phyloP scores from a whole-genome alignment of 2,329 filamentous ascomycete genomes.

The Trichothecium sympodiale region DNA sequence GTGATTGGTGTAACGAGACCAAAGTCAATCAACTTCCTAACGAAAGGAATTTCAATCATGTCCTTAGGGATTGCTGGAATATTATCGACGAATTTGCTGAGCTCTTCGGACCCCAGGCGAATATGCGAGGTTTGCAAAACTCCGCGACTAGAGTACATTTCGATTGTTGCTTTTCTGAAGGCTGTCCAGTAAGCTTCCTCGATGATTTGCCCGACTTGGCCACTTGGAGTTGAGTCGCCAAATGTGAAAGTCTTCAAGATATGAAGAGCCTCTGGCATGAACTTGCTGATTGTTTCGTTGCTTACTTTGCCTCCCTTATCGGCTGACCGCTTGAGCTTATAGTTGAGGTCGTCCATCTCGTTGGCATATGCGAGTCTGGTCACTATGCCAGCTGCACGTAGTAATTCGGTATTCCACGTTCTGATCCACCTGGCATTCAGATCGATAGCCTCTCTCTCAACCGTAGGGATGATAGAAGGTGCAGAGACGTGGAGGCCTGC shows the following conservation, averaged over 20 bases:
- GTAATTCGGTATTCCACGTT: constrained; percentile 90
- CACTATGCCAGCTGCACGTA: constrained; percentile 82
- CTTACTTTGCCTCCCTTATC: constrained; percentile 41
- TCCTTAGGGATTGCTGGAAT: constrained; percentile 78
- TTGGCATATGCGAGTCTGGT: constrained; percentile 78
- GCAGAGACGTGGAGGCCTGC: constrained; percentile 90
- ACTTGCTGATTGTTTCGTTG: constrained; percentile 51
- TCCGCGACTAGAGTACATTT: constrained; percentile 79
- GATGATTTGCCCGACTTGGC: constrained; percentile 72
- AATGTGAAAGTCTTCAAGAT: constrained; percentile 82
- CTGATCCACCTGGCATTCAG: constrained; percentile 91
- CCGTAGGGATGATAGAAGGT: constrained; percentile 91
- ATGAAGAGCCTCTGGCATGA: constrained; percentile 71
- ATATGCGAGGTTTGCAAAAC: constrained; percentile 77
- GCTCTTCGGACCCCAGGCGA: constrained; percentile 58
- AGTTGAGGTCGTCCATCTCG: constrained; percentile 70
- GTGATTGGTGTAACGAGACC: constrained; percentile 83
- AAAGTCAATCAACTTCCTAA: constrained; percentile 71
- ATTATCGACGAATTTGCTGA: constrained; percentile 67
- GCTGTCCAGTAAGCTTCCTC: constrained; percentile 96
- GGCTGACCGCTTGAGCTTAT: constrained; percentile 40
- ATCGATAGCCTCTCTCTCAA: constrained; percentile 94
- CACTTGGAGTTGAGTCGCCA: constrained; percentile 78
- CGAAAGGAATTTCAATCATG: constrained; percentile 62
- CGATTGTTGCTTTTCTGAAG: constrained; percentile 70